phyloP scores from a whole-genome alignment of 306 rosid genomes.

The Elaeagnus macrophylla region DNA sequence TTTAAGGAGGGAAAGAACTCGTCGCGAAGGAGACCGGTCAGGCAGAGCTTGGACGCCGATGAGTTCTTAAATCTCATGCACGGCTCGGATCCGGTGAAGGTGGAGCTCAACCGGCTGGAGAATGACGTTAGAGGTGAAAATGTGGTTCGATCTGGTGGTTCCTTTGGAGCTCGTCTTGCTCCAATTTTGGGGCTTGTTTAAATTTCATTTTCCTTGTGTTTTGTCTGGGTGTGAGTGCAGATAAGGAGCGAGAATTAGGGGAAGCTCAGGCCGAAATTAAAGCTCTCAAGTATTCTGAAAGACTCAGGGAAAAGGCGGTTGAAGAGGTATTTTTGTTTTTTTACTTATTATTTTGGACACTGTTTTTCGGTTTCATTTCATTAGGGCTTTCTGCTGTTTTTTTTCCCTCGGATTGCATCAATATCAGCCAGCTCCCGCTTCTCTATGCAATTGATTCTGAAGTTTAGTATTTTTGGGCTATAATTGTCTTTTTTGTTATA shows the following conservation, averaged over 20 bases:
- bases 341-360: not conserved
- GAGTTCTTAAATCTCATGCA: conserved; percentile 82
- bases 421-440: not conserved
- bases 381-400: not conserved
- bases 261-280: conserved; percentile 97
- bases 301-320: conserved; percentile 90
- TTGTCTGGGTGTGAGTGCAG: conserved; percentile 34
- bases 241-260: conserved; percentile 87
- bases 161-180: conserved; percentile 28
- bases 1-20: conserved; percentile 86
- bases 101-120: conserved; percentile 98
- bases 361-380: not conserved
- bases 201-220: conserved; percentile 10
- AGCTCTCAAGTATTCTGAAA: conserved; percentile 79
- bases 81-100: conserved; percentile 99
- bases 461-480: not conserved
- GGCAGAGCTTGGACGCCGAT: conserved; percentile 93
- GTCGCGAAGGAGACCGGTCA: conserved; percentile 58
- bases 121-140: conserved; percentile 97
- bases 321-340: conserved; percentile 68
- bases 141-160: conserved; percentile 68
- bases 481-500: not conserved
- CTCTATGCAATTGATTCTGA: not conserved
- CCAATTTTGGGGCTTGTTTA: conserved; percentile 7
- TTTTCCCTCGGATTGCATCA: not conserved